Evolutionary conservation across 768 basidiomycete genomes (phyloP).

Genomic region (Cyathus striatus): DNA sequence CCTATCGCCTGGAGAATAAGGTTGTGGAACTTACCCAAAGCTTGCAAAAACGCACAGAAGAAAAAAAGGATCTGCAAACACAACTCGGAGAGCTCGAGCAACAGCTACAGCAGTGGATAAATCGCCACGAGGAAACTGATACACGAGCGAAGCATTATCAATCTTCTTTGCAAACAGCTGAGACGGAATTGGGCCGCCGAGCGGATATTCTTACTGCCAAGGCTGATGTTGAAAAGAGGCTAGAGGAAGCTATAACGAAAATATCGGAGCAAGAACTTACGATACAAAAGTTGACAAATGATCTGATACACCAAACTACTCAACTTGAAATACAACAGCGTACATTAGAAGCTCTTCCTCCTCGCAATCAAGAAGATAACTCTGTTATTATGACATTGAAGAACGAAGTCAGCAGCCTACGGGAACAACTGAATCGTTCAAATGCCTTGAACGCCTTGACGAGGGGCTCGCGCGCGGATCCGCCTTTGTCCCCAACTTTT

Average conservation of each 20-base stretch:
- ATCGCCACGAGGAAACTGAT: constrained; percentile 86
- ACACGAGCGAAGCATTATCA: constrained; percentile 68
- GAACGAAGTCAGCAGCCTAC: constrained; percentile 85
- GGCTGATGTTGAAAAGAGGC: constrained; percentile 68
- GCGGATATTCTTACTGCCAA: constrained; percentile 75
- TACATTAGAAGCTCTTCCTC: constrained; percentile 56
- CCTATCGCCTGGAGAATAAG: constrained; percentile 97
- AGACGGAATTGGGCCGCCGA: constrained; percentile 65
- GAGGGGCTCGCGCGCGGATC: constrained; percentile 61
- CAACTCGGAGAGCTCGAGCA: constrained; percentile 76
- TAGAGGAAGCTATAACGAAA: constrained; percentile 74
- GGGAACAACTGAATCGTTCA: constrained; percentile 94
- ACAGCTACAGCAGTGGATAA: constrained; percentile 80
- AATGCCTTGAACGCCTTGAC: constrained; percentile 88
- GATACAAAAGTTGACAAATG: constrained; percentile 77
- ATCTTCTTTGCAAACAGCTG: constrained; percentile 59
- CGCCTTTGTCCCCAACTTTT: constrained; percentile 82
- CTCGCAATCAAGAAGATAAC: constrained; percentile 73
- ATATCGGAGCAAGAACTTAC: constrained; percentile 79
- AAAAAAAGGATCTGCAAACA: constrained; percentile 83
- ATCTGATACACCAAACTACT: constrained; percentile 65
- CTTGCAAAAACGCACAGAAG: constrained; percentile 83
- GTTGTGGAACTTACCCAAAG: constrained; percentile 96
- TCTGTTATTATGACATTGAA: constrained; percentile 87
- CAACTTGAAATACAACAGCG: constrained; percentile 78